These are phyloP conservation scores for Scenedesmus sp. DNA, from an alignment of 163 green algal genomes.

Conservation along the genomic window DNA sequence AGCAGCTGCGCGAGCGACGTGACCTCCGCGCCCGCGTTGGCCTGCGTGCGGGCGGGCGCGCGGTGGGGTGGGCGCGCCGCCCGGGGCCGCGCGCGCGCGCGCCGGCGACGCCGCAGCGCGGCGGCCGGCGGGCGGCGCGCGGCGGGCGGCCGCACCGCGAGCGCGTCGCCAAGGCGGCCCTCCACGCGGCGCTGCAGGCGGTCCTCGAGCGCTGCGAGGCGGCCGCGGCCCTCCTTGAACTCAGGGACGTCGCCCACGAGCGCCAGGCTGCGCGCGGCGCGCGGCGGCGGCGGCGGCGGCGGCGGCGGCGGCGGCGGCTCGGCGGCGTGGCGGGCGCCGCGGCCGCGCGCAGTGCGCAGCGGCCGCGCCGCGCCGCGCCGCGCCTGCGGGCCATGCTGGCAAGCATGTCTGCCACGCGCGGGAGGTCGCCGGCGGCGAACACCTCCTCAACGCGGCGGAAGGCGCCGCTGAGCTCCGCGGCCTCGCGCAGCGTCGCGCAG, in stretches of 20 bases:
- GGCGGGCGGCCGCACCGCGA: background rate
- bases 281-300: background rate
- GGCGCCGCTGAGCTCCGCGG: slow-evolving; percentile 72
- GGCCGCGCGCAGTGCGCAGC: too few species aligned
- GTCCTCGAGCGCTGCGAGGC: slow-evolving; percentile 78
- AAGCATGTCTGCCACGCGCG: slow-evolving; percentile 81
- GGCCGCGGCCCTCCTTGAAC: slow-evolving; percentile 77
- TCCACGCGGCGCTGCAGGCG: slow-evolving; percentile 64
- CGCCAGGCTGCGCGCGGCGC: slow-evolving; percentile 3
- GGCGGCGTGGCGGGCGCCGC: too few species aligned
- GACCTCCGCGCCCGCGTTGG: slow-evolving; percentile 43
- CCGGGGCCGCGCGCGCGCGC: background rate
- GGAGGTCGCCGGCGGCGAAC: slow-evolving; percentile 83
- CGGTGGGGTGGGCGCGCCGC: too few species aligned
- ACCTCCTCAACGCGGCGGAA: slow-evolving; percentile 77
- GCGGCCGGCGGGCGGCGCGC: too few species aligned
- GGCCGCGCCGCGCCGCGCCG: background rate
- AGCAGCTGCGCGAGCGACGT: slow-evolving; percentile 67
- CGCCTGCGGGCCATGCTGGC: slow-evolving; percentile 74
- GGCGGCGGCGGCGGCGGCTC: slow-evolving; percentile 2
- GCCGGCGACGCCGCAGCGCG: too few species aligned
- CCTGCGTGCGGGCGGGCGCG: too few species aligned
- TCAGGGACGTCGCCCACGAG: slow-evolving; percentile 85
- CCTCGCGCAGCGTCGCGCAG: slow-evolving; percentile 85
- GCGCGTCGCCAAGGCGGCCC: slow-evolving; percentile 22